Base-by-base conservation (phyloP, 2,329 filamentous ascomycete genomes). In the Fusarium irregulare region DNA sequence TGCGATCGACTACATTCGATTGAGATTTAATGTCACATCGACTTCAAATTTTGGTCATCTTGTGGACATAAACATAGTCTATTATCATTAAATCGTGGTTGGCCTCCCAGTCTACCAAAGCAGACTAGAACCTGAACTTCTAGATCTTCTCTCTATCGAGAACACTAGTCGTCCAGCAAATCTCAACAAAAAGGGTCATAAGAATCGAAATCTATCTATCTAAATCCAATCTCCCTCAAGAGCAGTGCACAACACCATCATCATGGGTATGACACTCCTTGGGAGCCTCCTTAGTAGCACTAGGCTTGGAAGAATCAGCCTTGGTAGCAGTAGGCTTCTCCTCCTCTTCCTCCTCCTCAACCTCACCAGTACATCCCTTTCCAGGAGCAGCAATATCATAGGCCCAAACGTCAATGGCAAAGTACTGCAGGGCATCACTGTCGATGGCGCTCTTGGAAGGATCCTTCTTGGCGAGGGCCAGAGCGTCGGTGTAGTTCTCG, bases 401-500 rank as follows among this genome's bases (percentile, higher is more conserved):
- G 0, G 89, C 89, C 77, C 90, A 92, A 2, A 83, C 88, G 62
- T 92, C 89, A 9, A 91, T 84, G 7, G 91, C 90, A 76, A 93
- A 92, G 77, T 89, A 91, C 78, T 91, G 88, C 44, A 92, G 81
- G 0, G 86, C 84, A 67, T 91, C 85, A 32, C 86, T 89, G 78
- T 92, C 89, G 28, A 84, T 80, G 5, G 82, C 85, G 4, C 84
- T 81, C 27, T 83, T 82, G 7, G 81, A 78, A 10, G 86, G 83
- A 10, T 84, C 79, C 13, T 75, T 70, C 66, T 81, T 77, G 0
- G 89, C 88, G 25, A 89, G 81, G 14, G 83, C 82, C 2, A 90
- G 53, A 4, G 86, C 84, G 4, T 84, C 86, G 4, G 81, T 78
- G 75, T 91, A 91, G 50, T 83, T 83, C 51, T 89, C 87, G 9